Evolutionary conservation across 805 yeast species (phyloP).

Genomic region (Naumovozyma baii): DNA sequence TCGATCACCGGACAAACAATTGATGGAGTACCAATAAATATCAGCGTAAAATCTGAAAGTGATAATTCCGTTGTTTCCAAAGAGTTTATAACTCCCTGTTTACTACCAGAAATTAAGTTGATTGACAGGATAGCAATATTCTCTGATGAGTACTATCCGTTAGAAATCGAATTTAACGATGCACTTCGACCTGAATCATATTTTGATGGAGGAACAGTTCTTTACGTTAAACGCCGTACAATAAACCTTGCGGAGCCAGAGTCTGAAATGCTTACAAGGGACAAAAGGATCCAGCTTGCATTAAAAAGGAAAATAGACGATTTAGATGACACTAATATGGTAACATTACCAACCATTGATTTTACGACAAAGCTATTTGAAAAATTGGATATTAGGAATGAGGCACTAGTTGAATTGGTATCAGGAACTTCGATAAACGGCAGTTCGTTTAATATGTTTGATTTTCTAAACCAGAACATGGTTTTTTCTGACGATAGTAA

Average conservation of each 20-base stretch:
- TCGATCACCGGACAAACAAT: slow-evolving; percentile 50
- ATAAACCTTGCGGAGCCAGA: background rate
- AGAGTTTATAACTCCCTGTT: slow-evolving; percentile 47
- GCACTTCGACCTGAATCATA: slow-evolving; percentile 18
- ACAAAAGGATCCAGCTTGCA: slow-evolving; percentile 8
- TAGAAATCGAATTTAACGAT: slow-evolving; percentile 33
- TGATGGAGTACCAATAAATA: slow-evolving; percentile 34
- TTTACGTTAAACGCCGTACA: slow-evolving; percentile 17
- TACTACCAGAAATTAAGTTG: slow-evolving; percentile 50
- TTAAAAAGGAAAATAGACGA: slow-evolving; percentile 8
- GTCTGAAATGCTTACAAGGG: slow-evolving; percentile 1
- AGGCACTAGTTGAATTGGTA: slow-evolving; percentile 13
- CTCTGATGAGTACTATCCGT: slow-evolving; percentile 43
- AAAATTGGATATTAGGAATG: slow-evolving; percentile 8
- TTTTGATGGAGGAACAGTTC: slow-evolving; percentile 22
- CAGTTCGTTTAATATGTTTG: slow-evolving; percentile 2
- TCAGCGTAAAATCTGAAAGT: slow-evolving; percentile 23
- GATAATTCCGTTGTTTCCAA: slow-evolving; percentile 35
- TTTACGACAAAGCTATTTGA: slow-evolving; percentile 3
- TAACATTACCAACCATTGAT: background rate
- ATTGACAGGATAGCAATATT: slow-evolving; percentile 41
- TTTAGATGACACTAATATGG: background rate
- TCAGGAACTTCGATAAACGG: slow-evolving; percentile 1
- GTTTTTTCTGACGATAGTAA: slow-evolving; percentile 16
- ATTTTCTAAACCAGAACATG: slow-evolving; percentile 15